Conservation (phyloP, 768 basidiomycete species). For the Gloeopeniophorella convolvens region DNA sequence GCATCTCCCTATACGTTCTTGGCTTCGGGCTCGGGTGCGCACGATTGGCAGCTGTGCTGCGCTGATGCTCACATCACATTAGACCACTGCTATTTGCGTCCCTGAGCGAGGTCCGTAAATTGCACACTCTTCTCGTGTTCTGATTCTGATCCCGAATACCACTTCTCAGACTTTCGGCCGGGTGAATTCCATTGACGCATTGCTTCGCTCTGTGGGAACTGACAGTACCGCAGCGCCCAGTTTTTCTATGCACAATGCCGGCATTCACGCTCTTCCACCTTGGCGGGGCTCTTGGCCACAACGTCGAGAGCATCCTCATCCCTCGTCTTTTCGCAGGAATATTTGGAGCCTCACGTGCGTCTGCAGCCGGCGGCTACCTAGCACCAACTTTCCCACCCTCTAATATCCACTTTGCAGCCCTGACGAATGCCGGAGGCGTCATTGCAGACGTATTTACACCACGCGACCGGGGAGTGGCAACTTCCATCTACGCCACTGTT, state of each 20-base stretch:
- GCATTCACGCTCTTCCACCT: slow-evolving; percentile 49
- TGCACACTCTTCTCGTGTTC: background rate
- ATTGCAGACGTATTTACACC: slow-evolving; percentile 54
- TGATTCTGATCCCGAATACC: slow-evolving; percentile 1
- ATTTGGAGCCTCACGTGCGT: slow-evolving; percentile 48
- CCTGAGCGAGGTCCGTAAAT: slow-evolving; percentile 42
- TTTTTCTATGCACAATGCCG: slow-evolving; percentile 48
- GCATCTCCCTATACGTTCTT: slow-evolving; percentile 56
- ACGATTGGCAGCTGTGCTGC: background rate
- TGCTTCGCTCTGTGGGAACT: background rate
- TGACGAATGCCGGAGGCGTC: slow-evolving; percentile 54
- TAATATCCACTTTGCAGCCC: slow-evolving; percentile 39
- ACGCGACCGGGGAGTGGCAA: slow-evolving; percentile 53
- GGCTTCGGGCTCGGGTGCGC: slow-evolving; percentile 48
- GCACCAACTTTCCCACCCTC: slow-evolving; percentile 3
- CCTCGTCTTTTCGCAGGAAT: slow-evolving; percentile 52
- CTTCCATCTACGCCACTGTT: slow-evolving; percentile 51
- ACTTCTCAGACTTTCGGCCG: slow-evolving; percentile 45
- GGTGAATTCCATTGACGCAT: slow-evolving; percentile 29
- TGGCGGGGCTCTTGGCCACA: slow-evolving; percentile 45
- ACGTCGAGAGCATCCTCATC: slow-evolving; percentile 41
- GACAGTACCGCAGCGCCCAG: slow-evolving; percentile 34
- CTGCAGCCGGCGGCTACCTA: background rate
- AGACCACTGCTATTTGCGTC: slow-evolving; percentile 53
- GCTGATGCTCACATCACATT: background rate